Evolutionary conservation across 108 stramenopile species (phyloP).

Genomic region (Skeletonema marinoi): DNA sequence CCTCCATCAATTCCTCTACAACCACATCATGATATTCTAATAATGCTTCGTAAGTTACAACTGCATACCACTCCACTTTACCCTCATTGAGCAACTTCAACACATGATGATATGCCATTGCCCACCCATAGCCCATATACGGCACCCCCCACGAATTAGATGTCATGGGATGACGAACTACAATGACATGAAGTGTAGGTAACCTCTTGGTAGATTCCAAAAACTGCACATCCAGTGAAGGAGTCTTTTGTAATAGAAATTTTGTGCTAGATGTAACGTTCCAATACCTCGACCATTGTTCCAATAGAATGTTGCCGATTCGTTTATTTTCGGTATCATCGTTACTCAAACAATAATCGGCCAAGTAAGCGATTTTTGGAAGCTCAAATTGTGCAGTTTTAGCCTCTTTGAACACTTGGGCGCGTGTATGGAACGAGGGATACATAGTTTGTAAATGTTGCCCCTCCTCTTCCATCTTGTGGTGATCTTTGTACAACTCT

Average conservation of each 20-base stretch:
- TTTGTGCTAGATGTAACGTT: slow-evolving; percentile 8
- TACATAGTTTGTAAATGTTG: slow-evolving; percentile 33
- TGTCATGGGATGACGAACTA: slow-evolving; percentile 35
- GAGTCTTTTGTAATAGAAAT: slow-evolving; percentile 35
- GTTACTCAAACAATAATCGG: slow-evolving; percentile 18
- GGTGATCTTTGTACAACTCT: neutral
- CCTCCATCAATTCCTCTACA: slow-evolving; percentile 28
- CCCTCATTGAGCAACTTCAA: slow-evolving; percentile 14
- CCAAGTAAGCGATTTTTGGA: slow-evolving; percentile 16
- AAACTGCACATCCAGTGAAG: slow-evolving; percentile 25
- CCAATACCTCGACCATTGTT: slow-evolving; percentile 29
- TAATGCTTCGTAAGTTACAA: slow-evolving; percentile 31
- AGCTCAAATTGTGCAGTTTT: neutral
- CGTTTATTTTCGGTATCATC: slow-evolving; percentile 6
- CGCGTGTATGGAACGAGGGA: slow-evolving; percentile 9
- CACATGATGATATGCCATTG: slow-evolving; percentile 16
- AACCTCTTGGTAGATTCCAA: slow-evolving; percentile 19
- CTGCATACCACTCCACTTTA: slow-evolving; percentile 36
- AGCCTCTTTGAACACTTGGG: neutral
- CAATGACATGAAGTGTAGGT: slow-evolving; percentile 31
- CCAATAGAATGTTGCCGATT: slow-evolving; percentile 14
- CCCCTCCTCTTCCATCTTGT: slow-evolving; percentile 21
- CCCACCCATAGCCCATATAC: slow-evolving; percentile 11
- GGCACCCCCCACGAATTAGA: slow-evolving; percentile 5
- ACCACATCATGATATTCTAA: slow-evolving; percentile 24